phyloP scores from a whole-genome alignment of 768 basidiomycete species.

The Rhodotorula kratochvilovae region DNA sequence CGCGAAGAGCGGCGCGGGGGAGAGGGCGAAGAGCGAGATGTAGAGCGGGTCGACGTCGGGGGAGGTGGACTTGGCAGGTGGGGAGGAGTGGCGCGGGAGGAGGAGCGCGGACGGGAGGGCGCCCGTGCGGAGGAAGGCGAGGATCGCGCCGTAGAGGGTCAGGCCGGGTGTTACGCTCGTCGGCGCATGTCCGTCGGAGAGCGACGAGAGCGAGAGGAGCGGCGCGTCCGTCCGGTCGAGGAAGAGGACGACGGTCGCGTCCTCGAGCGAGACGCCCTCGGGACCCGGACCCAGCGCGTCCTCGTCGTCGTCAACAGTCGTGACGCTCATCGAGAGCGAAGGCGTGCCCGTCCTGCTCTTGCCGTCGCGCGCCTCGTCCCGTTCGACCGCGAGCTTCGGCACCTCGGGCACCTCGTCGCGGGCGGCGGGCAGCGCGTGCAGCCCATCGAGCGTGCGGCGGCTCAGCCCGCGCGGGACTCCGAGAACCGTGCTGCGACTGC shows the following conservation, averaged over 20 bases:
- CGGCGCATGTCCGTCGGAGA: no score
- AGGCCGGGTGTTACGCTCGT: background rate
- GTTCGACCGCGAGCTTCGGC: background rate
- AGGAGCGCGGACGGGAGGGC: constrained; percentile 3
- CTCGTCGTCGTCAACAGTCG: background rate
- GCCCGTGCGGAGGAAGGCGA: constrained; percentile 12
- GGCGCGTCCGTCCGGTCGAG: constrained; percentile 23
- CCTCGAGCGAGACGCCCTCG: background rate
- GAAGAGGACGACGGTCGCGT: constrained; percentile 8
- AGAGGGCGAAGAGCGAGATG: constrained; percentile 3
- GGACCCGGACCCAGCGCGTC: no score
- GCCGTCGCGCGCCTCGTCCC: background rate
- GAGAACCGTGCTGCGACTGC: constrained; percentile 10
- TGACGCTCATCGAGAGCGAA: background rate
- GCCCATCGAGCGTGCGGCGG: background rate
- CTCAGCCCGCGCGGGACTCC: constrained; percentile 7
- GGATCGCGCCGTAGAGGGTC: constrained; percentile 6
- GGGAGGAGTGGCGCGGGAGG: background rate
- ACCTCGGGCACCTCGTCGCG: background rate
- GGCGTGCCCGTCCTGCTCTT: background rate
- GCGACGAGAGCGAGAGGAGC: background rate
- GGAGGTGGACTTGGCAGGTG: background rate
- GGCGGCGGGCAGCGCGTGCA: background rate
- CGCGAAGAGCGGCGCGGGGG: background rate
- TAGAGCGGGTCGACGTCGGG: background rate